Conservation (phyloP, 345 rosid genomes). For the Rhodamnia argentea region DNA sequence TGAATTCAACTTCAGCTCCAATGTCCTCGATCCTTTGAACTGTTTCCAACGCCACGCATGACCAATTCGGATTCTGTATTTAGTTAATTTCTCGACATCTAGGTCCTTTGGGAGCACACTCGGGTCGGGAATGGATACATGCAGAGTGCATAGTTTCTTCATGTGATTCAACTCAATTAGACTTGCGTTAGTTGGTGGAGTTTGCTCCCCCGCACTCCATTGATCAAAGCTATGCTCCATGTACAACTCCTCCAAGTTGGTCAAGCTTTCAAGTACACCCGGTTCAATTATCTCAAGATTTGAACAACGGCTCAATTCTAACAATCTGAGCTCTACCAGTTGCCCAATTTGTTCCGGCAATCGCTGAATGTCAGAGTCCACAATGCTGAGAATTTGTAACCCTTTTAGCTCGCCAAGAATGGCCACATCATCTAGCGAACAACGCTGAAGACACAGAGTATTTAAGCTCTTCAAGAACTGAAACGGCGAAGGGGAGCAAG, state of each 20-base stretch:
- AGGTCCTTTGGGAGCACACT: not conserved
- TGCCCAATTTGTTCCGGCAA: not conserved
- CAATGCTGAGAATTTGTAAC: not conserved
- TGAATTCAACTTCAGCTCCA: not conserved
- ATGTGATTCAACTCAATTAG: not conserved
- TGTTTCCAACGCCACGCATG: accelerated
- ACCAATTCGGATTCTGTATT: accelerated
- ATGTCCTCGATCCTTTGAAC: not conserved
- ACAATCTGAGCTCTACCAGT: not conserved
- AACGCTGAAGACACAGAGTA: accelerated
- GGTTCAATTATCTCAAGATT: not conserved
- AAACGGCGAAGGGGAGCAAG: accelerated
- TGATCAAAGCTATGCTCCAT: accelerated
- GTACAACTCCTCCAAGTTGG: not conserved
- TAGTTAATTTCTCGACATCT: not conserved
- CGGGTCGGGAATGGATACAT: accelerated
- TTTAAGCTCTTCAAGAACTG: not conserved
- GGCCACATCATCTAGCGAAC: not conserved
- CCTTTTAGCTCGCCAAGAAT: not conserved
- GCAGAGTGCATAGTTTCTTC: accelerated
- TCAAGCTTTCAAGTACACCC: not conserved
- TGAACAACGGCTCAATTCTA: accelerated
- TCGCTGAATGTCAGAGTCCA: not conserved
- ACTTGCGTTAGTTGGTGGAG: not conserved
- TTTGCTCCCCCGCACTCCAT: accelerated